Conservation (phyloP, 108 stramenopile genomes). For the Discostella pseudostelligera region DNA sequence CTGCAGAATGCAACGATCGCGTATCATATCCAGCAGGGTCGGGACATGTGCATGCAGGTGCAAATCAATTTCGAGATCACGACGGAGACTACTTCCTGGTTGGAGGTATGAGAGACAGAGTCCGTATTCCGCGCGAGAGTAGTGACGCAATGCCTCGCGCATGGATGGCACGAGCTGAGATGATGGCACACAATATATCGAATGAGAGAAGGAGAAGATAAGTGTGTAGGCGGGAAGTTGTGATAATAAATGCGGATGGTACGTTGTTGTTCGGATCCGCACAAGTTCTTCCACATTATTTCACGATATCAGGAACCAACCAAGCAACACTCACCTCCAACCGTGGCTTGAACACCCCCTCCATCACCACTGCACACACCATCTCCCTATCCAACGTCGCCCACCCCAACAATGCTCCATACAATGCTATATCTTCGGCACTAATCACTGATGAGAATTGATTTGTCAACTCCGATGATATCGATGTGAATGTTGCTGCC, state of each 20-base stretch:
- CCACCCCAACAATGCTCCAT: slow-evolving; percentile 63
- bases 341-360: slow-evolving; percentile 51
- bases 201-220: slow-evolving; percentile 38
- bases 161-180: slow-evolving; percentile 47
- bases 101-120: slow-evolving; percentile 23
- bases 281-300: no score
- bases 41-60: slow-evolving; percentile 52
- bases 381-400: slow-evolving; percentile 44
- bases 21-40: slow-evolving; percentile 45
- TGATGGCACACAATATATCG: not conserved
- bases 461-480: slow-evolving; percentile 41
- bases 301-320: no score
- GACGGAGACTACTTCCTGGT: slow-evolving; percentile 12
- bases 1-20: slow-evolving; percentile 66
- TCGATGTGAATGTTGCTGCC: slow-evolving; percentile 31
- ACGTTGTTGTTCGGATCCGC: not conserved
- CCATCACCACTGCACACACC: slow-evolving; percentile 31
- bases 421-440: slow-evolving; percentile 76
- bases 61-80: slow-evolving; percentile 44
- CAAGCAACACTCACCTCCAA: slow-evolving; percentile 52
- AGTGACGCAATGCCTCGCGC: slow-evolving; percentile 41
- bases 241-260: not conserved
- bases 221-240: slow-evolving; percentile 30
- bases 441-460: slow-evolving; percentile 37
- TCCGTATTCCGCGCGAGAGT: slow-evolving; percentile 48